A percentile compares a stretch with the other conserved stretches of the same genome.
phyloP scores from a whole-genome alignment of 768 basidiomycete species.

The Rickenella mellea region DNA sequence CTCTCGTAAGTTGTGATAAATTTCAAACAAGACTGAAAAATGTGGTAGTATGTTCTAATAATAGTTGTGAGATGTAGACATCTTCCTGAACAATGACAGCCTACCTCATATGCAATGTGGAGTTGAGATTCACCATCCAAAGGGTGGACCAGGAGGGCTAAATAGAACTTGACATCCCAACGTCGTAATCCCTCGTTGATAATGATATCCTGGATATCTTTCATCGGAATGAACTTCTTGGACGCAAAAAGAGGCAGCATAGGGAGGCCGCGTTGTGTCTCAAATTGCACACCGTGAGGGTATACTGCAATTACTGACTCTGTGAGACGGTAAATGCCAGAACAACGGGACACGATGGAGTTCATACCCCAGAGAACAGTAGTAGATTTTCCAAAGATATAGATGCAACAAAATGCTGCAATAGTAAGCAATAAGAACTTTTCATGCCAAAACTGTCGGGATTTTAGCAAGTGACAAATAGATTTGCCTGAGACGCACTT shows the following conservation, averaged over 20 bases:
- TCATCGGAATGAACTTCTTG: conserved; percentile 52
- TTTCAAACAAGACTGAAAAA: conserved; percentile 46
- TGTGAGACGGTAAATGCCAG: conserved; percentile 16
- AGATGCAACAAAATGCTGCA: conserved; percentile 10
- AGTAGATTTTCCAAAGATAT: conserved; percentile 28
- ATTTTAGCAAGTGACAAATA: conserved; percentile 5
- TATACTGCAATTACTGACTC: conserved; percentile 66
- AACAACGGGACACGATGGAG: not conserved
- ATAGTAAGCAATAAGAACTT: conserved; percentile 5
- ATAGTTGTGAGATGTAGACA: not conserved
- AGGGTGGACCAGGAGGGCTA: conserved; percentile 36
- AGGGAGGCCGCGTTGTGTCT: conserved; percentile 55
- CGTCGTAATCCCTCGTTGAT: conserved; percentile 66
- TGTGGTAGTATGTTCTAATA: conserved; percentile 55
- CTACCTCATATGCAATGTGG: conserved; percentile 54
- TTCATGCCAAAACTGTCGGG: conserved; percentile 4
- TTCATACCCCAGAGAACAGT: conserved; percentile 39
- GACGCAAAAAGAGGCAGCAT: conserved; percentile 19
- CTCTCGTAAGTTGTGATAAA: conserved; percentile 55
- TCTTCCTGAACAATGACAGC: conserved; percentile 8
- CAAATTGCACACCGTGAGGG: conserved; percentile 63
- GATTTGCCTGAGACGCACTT: conserved; percentile 4
- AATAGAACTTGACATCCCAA: conserved; percentile 67
- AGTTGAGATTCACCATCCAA: conserved; percentile 22
- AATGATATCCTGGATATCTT: conserved; percentile 46